phyloP scores from a whole-genome alignment of 2,329 filamentous ascomycete genomes.

The Trichophyton rubrum region DNA sequence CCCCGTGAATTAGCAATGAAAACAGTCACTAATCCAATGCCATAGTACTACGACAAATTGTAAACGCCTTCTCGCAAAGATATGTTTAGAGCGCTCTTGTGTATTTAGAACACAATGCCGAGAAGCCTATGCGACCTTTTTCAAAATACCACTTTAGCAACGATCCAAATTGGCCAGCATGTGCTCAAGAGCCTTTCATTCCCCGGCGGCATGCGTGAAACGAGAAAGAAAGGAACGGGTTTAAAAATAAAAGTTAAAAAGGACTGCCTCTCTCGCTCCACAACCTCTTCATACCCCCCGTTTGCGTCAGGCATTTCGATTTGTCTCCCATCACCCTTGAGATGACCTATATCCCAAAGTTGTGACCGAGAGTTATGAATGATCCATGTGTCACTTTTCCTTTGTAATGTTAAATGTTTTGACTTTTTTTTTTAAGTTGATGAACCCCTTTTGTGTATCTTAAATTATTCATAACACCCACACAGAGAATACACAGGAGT shows the following conservation, averaged over 20 bases:
- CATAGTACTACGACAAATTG: slow-evolving; percentile 97
- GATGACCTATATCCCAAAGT: not conserved
- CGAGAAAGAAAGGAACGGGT: not conserved
- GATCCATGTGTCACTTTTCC: not conserved
- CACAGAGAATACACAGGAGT: not conserved
- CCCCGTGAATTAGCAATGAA: slow-evolving; percentile 10
- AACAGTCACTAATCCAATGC: slow-evolving; percentile 27
- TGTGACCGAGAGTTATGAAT: not conserved
- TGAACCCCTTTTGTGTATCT: not conserved
- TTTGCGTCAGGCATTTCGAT: not conserved
- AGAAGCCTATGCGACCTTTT: slow-evolving; percentile 22
- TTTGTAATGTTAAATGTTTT: slow-evolving; percentile 2
- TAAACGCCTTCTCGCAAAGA: slow-evolving; percentile 43
- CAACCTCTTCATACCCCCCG: not conserved
- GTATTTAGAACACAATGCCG: slow-evolving; percentile 24
- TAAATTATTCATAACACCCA: not conserved
- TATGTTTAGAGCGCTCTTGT: slow-evolving; percentile 3
- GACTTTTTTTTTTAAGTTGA: not conserved
- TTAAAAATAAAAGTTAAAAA: not conserved
- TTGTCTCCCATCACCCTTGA: not conserved
- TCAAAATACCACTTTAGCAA: slow-evolving; percentile 16
- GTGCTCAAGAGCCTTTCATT: not conserved
- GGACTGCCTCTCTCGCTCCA: not conserved
- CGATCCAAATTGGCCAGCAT: slow-evolving; percentile 2
- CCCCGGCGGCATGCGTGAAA: slow-evolving; percentile 3